phyloP scores from a whole-genome alignment of 257 asterid genomes.

The Nemophila menziesii region DNA sequence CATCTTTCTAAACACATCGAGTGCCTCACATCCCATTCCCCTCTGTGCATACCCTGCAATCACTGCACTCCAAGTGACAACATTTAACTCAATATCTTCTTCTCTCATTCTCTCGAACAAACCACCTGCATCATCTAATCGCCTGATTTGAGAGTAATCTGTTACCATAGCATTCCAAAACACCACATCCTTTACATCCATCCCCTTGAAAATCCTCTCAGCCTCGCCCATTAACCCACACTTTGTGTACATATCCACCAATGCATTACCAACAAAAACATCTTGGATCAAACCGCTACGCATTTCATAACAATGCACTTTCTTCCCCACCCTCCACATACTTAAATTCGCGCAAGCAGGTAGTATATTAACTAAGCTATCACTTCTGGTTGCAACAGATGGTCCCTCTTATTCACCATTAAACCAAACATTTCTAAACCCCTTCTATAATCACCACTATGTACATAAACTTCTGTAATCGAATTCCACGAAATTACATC shows the following conservation, averaged over 20 bases:
- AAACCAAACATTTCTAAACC: constrained; percentile 37
- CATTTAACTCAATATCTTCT: constrained; percentile 54
- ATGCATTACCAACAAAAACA: constrained; percentile 57
- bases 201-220: constrained; percentile 30
- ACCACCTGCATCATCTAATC: constrained; percentile 45
- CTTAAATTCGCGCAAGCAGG: constrained; percentile 58
- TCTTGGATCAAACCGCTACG: constrained; percentile 48
- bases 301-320: constrained; percentile 53
- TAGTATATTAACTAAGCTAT: constrained; percentile 66
- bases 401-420: constrained; percentile 33
- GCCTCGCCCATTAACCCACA: constrained; percentile 64
- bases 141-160: constrained; percentile 62
- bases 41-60: constrained; percentile 86
- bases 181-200: constrained; percentile 40
- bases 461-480: constrained; percentile 40
- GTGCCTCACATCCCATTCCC: constrained; percentile 66
- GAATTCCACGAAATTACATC: constrained; percentile 85
- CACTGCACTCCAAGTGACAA: constrained; percentile 89
- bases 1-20: constrained; percentile 68
- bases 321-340: constrained; percentile 41
- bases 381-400: constrained; percentile 42
- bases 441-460: constrained; percentile 27
- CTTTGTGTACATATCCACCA: constrained; percentile 78
- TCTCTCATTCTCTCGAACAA: constrained; percentile 43
- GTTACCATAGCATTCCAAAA: constrained; percentile 84